Percentiles rank a stretch among this genome's conserved stretches.
These are phyloP conservation scores for Santalum album DNA, from an alignment of 164 flowering plant species.

Conservation along the genomic window DNA sequence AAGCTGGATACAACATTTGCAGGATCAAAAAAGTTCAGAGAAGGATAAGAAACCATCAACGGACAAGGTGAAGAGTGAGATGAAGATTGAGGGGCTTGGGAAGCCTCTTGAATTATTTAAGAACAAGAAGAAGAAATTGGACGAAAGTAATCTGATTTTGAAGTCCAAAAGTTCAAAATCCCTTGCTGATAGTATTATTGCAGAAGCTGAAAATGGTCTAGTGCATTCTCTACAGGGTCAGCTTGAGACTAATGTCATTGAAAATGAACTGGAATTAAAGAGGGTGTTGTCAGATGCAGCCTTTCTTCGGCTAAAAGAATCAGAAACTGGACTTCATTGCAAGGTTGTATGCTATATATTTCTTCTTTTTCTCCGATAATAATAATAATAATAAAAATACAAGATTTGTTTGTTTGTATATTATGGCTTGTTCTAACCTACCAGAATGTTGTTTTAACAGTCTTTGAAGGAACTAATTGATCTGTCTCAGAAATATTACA, in stretches of 20 bases:
- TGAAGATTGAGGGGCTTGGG: constrained; percentile 94
- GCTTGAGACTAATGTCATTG: constrained; percentile 32
- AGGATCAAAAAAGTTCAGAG: constrained; percentile 82
- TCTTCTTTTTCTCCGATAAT: no score
- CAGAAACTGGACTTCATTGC: constrained; percentile 84
- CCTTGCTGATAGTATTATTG: constrained; percentile 17
- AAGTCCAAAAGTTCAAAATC: constrained; percentile 29
- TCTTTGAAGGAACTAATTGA: constrained; percentile 69
- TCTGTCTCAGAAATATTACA: constrained; percentile 79
- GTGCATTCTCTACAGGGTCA: constrained; percentile 26
- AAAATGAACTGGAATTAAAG: constrained; percentile 53
- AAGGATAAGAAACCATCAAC: constrained; percentile 70
- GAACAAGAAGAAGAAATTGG: constrained; percentile 53
- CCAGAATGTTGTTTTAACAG: constrained; percentile 35
- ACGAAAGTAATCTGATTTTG: constrained; percentile 24
- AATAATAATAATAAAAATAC: no score
- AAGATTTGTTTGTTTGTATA: constrained; percentile 1
- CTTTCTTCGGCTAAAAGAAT: constrained; percentile 72
- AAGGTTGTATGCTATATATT: constrained; percentile 40
- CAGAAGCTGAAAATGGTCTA: constrained; percentile 29
- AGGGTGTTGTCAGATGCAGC: constrained; percentile 57
- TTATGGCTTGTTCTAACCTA: constrained; percentile 18
- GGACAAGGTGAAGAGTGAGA: constrained; percentile 63
- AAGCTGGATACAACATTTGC: constrained; percentile 97
- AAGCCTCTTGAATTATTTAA: constrained; percentile 68